Base-by-base conservation (phyloP, 371 early-diverging fungal genomes). In the Polyrhizophydium stewartii region DNA sequence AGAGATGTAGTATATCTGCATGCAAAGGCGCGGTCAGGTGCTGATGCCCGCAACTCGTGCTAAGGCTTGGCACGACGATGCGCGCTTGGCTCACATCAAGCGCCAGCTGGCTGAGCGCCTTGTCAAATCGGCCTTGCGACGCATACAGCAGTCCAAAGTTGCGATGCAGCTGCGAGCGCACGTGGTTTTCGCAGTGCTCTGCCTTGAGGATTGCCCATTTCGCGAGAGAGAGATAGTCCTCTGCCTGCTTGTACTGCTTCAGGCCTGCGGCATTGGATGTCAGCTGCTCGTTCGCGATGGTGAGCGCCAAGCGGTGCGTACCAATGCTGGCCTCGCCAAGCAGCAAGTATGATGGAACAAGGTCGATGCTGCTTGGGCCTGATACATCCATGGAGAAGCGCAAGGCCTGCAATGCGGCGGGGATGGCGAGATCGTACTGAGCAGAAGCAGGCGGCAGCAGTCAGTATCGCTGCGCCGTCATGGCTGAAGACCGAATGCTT, bases 281-380 rank as follows among this genome's bases (percentile, higher is more conserved):
- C n/a, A n/a, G n/a, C n/a, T n/a, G n/a, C n/a, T n/a, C n/a, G n/a
- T n/a, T 35, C 9, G 1, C n/a, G 35, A 25, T 52, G 61, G 33
- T 55, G 49, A 25, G 35, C 16, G 49, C 28, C 49, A 16, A 47
- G 3, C 7, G 28, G 7, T 25, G 41, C 27, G 24, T 60, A 73
- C 76, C 79, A 27, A 75, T 78, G 53, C 72, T 73, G 25, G 79
- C 79, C 64, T 79, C 77, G 13, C 79, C 79, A 17, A 79, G 64
- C 10, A 79, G 69, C 13, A 79, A 62, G 59, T 79, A 79, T 2
- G 75, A 67, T 16, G 79, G 79, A 24, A 79, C 75, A 2, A 77
- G 66, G 27, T 76, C 67, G 24, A 71, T 72, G 58, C 67, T 65
- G 59, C 72, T 65, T 43, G 79, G 71, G 7, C 77, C 75, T 33